Base-by-base conservation (phyloP, 75 land plant species). In the Pinus taeda region DNA sequence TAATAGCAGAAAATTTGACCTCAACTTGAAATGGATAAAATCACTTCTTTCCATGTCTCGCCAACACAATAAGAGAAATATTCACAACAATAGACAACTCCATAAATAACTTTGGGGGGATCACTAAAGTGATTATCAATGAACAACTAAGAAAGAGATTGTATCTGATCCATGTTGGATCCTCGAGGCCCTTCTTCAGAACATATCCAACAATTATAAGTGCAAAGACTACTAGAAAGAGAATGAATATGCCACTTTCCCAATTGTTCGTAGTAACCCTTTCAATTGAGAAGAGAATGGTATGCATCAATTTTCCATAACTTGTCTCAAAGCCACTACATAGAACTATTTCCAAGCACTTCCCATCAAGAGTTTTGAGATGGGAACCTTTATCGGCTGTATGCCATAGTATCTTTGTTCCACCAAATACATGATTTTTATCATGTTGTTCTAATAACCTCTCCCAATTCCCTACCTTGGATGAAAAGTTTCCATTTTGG, bases 91-190 rank as follows among this genome's bases (percentile, higher is more conserved):
- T 58, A 15, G 59, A 58, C 0, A 96, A 84, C 77, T 96, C 98
- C 98, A 96, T 96, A 14, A 96, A 96, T 60, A 96, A 75, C 75
- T 96, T 94, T 81, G 96, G 98, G 37, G 98, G 96, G 26, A 96
- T 96, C 42, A 96, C 98, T 59, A 96, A 96, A 74, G 98, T 96
- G 71, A 96, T 91, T 57, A 96, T 96, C 75, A 96, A 80, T 57
- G 98, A 96, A 83, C 98, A 96, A 75, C 95, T 96, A 58, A 96
- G 77, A 69, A 96, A 87, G 75, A 96, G 91, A 85, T 96, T 96
- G 86, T 90, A 96, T 72, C 81, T 96, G 90, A 96, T 96, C 64
- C 96, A 81, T 58, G 93, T 90, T 77, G 96, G 96, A 85, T 96
- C 93, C 80, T 96, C 94, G 22, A 96, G 71, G 26, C 98, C 98